These are phyloP conservation scores for Phytopythium cucurbitacearum DNA, from an alignment of 352 stramenopile genomes.

Conservation along the genomic window DNA sequence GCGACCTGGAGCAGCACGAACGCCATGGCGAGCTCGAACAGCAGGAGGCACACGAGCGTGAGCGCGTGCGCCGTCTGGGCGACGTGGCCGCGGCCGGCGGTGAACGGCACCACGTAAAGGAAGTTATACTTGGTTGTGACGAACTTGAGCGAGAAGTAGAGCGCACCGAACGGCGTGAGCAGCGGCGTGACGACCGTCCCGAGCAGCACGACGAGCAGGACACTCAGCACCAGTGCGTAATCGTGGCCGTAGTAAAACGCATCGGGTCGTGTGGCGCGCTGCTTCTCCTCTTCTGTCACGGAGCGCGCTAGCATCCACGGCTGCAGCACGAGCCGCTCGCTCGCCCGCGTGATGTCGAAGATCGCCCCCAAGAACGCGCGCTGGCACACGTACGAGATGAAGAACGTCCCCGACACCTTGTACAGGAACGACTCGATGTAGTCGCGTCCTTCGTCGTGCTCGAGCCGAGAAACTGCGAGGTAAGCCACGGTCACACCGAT, in stretches of 20 bases:
- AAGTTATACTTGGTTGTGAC: constrained; percentile 79
- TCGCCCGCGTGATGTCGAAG: constrained; percentile 62
- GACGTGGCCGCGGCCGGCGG: constrained; percentile 57
- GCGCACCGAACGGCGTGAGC: constrained; percentile 68
- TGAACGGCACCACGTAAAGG: constrained; percentile 73
- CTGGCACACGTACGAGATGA: constrained; percentile 85
- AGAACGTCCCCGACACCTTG: constrained; percentile 83
- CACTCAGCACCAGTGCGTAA: constrained; percentile 74
- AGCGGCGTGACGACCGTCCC: constrained; percentile 76
- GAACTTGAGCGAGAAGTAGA: constrained; percentile 83
- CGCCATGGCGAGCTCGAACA: constrained; percentile 72
- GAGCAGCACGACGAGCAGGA: constrained; percentile 70
- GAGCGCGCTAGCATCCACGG: constrained; percentile 65
- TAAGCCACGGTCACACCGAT: constrained; percentile 79
- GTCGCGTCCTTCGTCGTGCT: constrained; percentile 35
- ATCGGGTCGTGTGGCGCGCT: constrained; percentile 41
- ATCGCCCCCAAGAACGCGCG: constrained; percentile 71
- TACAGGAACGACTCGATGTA: constrained; percentile 83
- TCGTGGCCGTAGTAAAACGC: constrained; percentile 74
- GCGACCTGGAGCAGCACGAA: constrained; percentile 73
- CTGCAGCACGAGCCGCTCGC: constrained; percentile 59
- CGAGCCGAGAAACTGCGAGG: constrained; percentile 56
- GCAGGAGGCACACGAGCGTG: constrained; percentile 57
- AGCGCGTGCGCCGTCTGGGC: constrained; percentile 58
- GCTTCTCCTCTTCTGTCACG: constrained; percentile 50